Percentiles rank a stretch among this genome's conserved stretches.
Evolutionary conservation across 140 eudicot species (phyloP).

Genomic region (Senecio squalidus): DNA sequence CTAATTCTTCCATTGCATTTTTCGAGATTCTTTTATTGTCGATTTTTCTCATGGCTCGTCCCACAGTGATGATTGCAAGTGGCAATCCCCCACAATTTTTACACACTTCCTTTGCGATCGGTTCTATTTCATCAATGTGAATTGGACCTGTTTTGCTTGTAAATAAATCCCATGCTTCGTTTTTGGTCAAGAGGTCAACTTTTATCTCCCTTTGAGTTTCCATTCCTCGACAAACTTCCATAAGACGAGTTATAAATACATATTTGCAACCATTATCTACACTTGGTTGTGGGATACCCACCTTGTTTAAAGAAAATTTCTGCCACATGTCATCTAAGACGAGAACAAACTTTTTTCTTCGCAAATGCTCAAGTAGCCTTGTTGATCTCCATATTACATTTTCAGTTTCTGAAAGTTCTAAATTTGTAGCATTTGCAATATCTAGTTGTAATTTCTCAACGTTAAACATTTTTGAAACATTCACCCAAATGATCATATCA

Average conservation of each 20-base stretch:
- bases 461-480: conserved; percentile 24
- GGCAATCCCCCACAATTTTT: conserved; percentile 50
- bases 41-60: conserved; percentile 44
- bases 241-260: conserved; percentile 28
- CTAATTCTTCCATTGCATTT: conserved; percentile 39
- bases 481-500: conserved; percentile 37
- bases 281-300: conserved; percentile 39
- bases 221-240: conserved; percentile 43
- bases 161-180: conserved; percentile 47
- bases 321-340: conserved; percentile 46
- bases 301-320: conserved; percentile 24
- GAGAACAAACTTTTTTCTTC: conserved; percentile 30
- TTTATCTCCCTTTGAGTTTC: conserved; percentile 24
- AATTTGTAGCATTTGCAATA: conserved; percentile 26
- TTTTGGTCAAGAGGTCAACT: conserved; percentile 28
- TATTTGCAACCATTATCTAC: conserved; percentile 29
- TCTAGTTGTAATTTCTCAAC: conserved; percentile 20
- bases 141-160: conserved; percentile 33
- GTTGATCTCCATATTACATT: conserved; percentile 28
- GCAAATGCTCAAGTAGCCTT: conserved; percentile 28
- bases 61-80: conserved; percentile 48
- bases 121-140: conserved; percentile 20
- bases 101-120: conserved; percentile 32
- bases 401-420: conserved; percentile 22
- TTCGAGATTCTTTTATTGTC: conserved; percentile 35